Percentiles rank a stretch among this genome's conserved stretches.
phyloP scores from a whole-genome alignment of 2,329 filamentous ascomycete species.

The Claviceps sp. region DNA sequence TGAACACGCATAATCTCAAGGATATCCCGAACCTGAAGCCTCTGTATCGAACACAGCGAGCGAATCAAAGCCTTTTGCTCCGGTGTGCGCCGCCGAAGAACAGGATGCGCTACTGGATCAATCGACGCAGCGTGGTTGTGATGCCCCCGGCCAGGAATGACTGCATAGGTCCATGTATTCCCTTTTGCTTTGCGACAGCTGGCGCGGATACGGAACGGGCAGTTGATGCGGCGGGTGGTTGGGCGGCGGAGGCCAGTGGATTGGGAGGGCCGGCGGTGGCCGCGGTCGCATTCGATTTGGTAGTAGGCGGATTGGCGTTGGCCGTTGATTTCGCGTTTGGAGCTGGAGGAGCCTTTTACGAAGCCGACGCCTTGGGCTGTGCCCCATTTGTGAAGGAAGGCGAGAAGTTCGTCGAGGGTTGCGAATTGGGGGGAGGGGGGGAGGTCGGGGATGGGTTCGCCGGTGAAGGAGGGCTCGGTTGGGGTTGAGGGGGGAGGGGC shows the following conservation, averaged over 20 bases:
- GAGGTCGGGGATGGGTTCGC: not conserved
- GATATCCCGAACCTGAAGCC: too few relatives aligned
- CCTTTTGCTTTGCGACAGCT: not conserved
- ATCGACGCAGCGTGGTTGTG: not conserved
- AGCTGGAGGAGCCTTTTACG: not conserved
- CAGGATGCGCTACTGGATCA: not conserved
- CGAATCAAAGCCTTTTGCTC: not conserved
- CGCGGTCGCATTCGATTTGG: not conserved
- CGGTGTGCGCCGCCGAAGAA: not conserved
- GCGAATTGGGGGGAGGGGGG: not conserved
- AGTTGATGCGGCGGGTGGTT: not conserved
- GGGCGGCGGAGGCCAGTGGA: not conserved
- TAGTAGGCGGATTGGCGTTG: not conserved
- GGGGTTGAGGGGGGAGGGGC: too few relatives aligned
- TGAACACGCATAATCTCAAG: too few relatives aligned
- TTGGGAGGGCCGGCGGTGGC: not conserved
- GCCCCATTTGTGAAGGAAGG: not conserved
- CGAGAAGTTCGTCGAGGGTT: not conserved
- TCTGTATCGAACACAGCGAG: too few relatives aligned
- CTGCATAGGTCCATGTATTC: not conserved
- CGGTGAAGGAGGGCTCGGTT: too few relatives aligned
- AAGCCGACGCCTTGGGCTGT: not conserved
- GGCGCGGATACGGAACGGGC: not conserved
- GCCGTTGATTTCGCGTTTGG: not conserved
- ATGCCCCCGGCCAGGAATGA: not conserved